phyloP scores from a whole-genome alignment of 2,329 filamentous ascomycete species.

The Aurifilum marmelostoma region DNA sequence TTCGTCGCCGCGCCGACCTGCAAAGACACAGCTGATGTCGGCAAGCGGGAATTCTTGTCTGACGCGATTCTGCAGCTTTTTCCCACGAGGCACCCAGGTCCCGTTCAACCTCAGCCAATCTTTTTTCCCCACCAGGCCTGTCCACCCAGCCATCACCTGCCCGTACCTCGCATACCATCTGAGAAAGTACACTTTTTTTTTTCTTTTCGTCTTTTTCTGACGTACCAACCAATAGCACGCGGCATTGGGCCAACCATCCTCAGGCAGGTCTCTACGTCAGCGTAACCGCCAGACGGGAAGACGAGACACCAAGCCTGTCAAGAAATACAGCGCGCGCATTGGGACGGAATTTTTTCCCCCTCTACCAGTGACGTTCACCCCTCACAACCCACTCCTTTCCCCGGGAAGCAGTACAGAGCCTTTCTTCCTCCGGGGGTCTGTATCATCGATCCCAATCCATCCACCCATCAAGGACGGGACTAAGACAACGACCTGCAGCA shows the following conservation, averaged over 20 bases:
- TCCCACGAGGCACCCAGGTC: slow-evolving; percentile 34
- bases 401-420: slow-evolving; percentile 19
- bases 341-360: slow-evolving; percentile 19
- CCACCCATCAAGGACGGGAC: slow-evolving; percentile 25
- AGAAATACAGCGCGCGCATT: slow-evolving; percentile 20
- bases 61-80: slow-evolving; percentile 44
- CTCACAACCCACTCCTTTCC: not conserved
- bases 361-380: slow-evolving; percentile 13
- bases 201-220: slow-evolving; percentile 2
- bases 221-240: slow-evolving; percentile 14
- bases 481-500: slow-evolving; percentile 35
- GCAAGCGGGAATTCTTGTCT: slow-evolving; percentile 37
- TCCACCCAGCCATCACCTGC: slow-evolving; percentile 16
- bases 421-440: slow-evolving; percentile 20
- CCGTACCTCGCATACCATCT: slow-evolving; percentile 14
- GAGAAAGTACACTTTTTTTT: slow-evolving; percentile 13
- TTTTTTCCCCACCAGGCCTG: slow-evolving; percentile 30
- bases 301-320: slow-evolving; percentile 27
- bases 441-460: slow-evolving; percentile 17
- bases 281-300: slow-evolving; percentile 25
- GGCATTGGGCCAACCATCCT: slow-evolving; percentile 24
- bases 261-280: slow-evolving; percentile 21
- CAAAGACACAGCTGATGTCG: slow-evolving; percentile 17
- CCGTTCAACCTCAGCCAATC: slow-evolving; percentile 36
- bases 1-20: slow-evolving; percentile 25